Conservation (phyloP, 495 filamentous ascomycete genomes). For the Hypoxylon perforatum region DNA sequence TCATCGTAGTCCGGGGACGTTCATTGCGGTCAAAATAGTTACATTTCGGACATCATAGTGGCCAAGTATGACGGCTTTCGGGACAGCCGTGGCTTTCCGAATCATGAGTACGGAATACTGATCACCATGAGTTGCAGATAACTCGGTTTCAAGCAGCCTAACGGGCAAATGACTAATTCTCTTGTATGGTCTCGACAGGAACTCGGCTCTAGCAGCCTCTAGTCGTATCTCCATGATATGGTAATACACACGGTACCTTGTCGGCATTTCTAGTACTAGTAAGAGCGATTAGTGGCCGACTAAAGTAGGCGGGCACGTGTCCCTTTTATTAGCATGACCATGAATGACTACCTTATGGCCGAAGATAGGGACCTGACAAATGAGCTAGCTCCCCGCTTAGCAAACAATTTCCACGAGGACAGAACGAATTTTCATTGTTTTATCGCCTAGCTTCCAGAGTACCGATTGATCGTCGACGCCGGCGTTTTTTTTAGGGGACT, state of each 20-base stretch:
- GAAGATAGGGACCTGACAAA: no score
- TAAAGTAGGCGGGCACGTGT: no score
- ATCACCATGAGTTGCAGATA: constrained; percentile 1
- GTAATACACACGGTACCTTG: no score
- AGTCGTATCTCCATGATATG: background rate
- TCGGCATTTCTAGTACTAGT: no score
- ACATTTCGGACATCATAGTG: constrained; percentile 16
- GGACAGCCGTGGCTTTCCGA: constrained; percentile 3
- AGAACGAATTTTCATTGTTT: no score
- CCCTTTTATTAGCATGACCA: no score
- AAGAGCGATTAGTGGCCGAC: no score
- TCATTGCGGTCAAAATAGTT: constrained; percentile 3
- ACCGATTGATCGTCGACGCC: constrained; percentile 20
- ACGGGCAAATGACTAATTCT: constrained; percentile 4
- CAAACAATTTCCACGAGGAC: no score
- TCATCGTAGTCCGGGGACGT: constrained; percentile 4
- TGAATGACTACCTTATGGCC: no score
- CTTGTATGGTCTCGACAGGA: constrained; percentile 7
- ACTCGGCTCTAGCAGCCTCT: background rate
- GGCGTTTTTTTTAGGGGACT: constrained; percentile 10
- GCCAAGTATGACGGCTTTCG: constrained; percentile 1
- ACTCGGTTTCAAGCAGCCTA: constrained; percentile 15
- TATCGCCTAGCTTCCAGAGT: constrained; percentile 9
- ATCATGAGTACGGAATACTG: constrained; percentile 5
- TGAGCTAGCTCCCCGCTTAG: no score